Evolutionary conservation across 2,329 filamentous ascomycete genomes (phyloP).

Genomic region (Plectosphaerella cucumerina): DNA sequence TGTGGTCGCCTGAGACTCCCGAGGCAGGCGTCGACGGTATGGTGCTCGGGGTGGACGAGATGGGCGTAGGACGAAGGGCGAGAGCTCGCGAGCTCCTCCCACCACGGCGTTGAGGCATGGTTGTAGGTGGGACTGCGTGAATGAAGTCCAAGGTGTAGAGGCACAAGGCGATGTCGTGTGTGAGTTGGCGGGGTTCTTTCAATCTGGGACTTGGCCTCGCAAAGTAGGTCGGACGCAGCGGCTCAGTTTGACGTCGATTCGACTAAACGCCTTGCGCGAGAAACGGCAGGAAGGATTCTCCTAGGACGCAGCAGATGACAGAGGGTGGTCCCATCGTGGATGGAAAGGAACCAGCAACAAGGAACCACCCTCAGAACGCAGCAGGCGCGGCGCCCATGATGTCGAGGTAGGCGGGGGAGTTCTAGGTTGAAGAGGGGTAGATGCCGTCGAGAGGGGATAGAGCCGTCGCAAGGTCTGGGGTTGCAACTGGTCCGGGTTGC

Average conservation of each 20-base stretch:
- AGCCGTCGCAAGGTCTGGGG: not conserved
- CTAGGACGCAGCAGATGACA: slow-evolving; percentile 31
- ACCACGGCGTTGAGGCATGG: slow-evolving; percentile 12
- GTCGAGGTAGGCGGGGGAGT: not conserved
- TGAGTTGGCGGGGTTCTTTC: slow-evolving; percentile 7
- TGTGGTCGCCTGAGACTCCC: slow-evolving; percentile 36
- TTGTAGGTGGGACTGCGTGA: not conserved
- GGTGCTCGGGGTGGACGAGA: slow-evolving; percentile 23
- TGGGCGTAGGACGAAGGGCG: slow-evolving; percentile 9
- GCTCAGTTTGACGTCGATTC: not conserved
- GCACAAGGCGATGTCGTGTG: not conserved
- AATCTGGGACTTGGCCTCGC: not conserved
- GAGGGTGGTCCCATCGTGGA: slow-evolving; percentile 56
- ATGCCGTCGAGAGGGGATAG: not conserved
- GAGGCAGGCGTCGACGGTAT: slow-evolving; percentile 30
- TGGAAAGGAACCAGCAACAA: slow-evolving; percentile 36
- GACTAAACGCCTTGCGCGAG: not conserved
- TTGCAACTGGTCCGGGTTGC: not conserved
- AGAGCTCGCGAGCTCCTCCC: slow-evolving; percentile 27
- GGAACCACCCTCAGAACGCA: slow-evolving; percentile 52
- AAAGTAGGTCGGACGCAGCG: slow-evolving; percentile 2
- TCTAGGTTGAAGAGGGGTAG: not conserved
- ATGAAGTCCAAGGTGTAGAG: not conserved
- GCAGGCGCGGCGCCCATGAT: slow-evolving; percentile 28
- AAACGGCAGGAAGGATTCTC: slow-evolving; percentile 8